A percentile compares a stretch with the other conserved stretches of the same genome.
These are phyloP conservation scores for Galerina sulciceps DNA, from an alignment of 768 basidiomycete species.

Conservation along the genomic window DNA sequence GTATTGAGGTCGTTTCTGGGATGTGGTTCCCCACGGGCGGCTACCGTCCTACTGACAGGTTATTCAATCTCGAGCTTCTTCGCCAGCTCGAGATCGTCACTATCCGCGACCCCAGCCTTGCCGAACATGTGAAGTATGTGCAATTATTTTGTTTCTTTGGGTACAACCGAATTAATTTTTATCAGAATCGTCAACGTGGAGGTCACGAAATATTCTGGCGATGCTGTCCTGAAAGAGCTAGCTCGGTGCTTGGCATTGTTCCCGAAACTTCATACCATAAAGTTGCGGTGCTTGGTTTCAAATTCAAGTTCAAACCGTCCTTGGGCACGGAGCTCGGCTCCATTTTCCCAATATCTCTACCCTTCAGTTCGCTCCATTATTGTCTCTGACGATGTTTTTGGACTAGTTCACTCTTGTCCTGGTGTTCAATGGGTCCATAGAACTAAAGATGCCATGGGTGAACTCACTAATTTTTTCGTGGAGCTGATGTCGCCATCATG, in stretches of 20 bases:
- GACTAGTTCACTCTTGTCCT: not conserved
- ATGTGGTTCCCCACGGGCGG: too few species aligned
- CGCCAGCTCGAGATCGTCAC: conserved; percentile 29
- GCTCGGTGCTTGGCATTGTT: conserved; percentile 26
- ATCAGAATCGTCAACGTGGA: conserved; percentile 21
- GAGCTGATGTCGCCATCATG: too few species aligned
- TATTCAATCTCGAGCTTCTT: conserved; percentile 12
- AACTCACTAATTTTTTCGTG: too few species aligned
- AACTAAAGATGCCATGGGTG: not conserved
- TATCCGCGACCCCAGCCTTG: conserved; percentile 21
- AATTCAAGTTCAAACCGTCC: conserved; percentile 10
- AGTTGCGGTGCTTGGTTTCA: not conserved
- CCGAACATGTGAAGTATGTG: conserved; percentile 17
- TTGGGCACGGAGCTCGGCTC: not conserved
- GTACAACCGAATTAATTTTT: not conserved
- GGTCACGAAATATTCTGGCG: conserved; percentile 14
- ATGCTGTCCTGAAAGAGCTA: conserved; percentile 23
- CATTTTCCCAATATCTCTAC: not conserved
- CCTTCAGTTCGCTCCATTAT: not conserved
- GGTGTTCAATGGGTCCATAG: not conserved
- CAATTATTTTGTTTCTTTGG: not conserved
- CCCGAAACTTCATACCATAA: conserved; percentile 26
- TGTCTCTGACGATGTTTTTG: not conserved
- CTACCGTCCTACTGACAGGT: conserved; percentile 8
- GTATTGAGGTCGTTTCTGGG: conserved; percentile 10